phyloP scores from a whole-genome alignment of 352 stramenopile species.

The Peronospora destructor region DNA sequence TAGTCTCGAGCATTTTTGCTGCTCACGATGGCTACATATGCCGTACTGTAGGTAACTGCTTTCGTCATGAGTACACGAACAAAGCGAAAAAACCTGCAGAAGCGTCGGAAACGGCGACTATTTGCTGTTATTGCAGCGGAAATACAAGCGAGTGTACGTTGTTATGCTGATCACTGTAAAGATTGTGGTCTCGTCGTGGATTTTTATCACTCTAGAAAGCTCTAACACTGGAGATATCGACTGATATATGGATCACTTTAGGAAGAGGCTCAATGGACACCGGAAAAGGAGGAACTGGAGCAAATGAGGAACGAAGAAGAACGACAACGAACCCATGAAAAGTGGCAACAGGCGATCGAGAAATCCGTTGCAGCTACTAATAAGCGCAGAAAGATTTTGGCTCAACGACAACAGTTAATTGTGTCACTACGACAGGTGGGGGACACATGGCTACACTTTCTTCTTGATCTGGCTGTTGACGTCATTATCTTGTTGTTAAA shows the following conservation, averaged over 20 bases:
- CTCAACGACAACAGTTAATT: constrained; percentile 48
- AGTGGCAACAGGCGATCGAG: constrained; percentile 43
- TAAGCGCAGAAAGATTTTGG: constrained; percentile 38
- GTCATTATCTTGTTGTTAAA: neutral
- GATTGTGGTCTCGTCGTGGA: neutral
- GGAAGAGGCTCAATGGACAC: constrained; percentile 37
- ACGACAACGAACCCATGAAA: constrained; percentile 44
- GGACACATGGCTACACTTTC: neutral
- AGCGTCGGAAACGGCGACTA: constrained; percentile 61
- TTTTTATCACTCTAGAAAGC: constrained; percentile 1
- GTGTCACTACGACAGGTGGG: constrained; percentile 49
- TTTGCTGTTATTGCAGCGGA: constrained; percentile 52
- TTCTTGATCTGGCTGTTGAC: neutral
- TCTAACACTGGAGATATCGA: constrained; percentile 6
- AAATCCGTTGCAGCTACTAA: constrained; percentile 35
- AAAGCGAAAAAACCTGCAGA: constrained; percentile 70
- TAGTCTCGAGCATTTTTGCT: neutral
- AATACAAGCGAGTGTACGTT: constrained; percentile 35
- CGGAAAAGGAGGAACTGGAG: constrained; percentile 41
- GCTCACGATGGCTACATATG: constrained; percentile 6
- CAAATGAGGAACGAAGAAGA: constrained; percentile 52
- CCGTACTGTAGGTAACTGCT: constrained; percentile 2
- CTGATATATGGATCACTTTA: constrained; percentile 10
- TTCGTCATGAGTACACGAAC: constrained; percentile 45
- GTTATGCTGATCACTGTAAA: neutral